phyloP scores from a whole-genome alignment of 768 basidiomycete genomes.

The Psilocybe cyanescens region DNA sequence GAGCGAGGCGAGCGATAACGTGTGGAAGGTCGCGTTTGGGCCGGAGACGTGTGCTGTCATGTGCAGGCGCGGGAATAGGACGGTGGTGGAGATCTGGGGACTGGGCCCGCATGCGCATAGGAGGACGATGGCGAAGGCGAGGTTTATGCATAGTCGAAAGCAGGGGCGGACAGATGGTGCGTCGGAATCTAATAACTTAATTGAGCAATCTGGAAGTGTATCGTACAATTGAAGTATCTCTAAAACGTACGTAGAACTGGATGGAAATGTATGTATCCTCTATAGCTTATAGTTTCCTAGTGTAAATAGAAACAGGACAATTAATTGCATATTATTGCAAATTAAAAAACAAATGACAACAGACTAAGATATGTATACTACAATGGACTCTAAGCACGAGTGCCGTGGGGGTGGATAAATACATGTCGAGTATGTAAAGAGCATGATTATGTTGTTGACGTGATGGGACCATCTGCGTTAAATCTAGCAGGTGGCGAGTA shows the following conservation, averaged over 20 bases:
- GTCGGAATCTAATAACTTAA: too few relatives aligned
- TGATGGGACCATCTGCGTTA: neutral
- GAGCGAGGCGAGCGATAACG: conserved; percentile 74
- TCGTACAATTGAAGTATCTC: too few relatives aligned
- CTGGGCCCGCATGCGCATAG: conserved; percentile 36
- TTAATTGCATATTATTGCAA: conserved; percentile 49
- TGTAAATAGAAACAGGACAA: conserved; percentile 52
- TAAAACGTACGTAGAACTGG: too few relatives aligned
- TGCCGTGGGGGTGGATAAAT: conserved; percentile 1
- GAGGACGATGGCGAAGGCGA: too few relatives aligned
- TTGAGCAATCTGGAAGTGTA: too few relatives aligned
- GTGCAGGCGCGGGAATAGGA: conserved; percentile 80
- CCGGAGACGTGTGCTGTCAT: conserved; percentile 71
- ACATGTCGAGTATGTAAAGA: neutral
- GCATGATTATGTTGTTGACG: neutral
- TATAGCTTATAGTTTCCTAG: too few relatives aligned
- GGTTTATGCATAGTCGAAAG: too few relatives aligned
- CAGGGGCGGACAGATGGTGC: too few relatives aligned
- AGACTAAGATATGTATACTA: conserved; percentile 4
- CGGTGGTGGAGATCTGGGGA: conserved; percentile 88
- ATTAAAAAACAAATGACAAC: conserved; percentile 46
- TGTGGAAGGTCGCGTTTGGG: conserved; percentile 86
- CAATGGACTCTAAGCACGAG: neutral
- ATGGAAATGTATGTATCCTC: too few relatives aligned
- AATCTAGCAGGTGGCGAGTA: neutral